Base-by-base conservation (phyloP, 1,284 basidiomycete genomes). In the Trichosporon ovoides region DNA sequence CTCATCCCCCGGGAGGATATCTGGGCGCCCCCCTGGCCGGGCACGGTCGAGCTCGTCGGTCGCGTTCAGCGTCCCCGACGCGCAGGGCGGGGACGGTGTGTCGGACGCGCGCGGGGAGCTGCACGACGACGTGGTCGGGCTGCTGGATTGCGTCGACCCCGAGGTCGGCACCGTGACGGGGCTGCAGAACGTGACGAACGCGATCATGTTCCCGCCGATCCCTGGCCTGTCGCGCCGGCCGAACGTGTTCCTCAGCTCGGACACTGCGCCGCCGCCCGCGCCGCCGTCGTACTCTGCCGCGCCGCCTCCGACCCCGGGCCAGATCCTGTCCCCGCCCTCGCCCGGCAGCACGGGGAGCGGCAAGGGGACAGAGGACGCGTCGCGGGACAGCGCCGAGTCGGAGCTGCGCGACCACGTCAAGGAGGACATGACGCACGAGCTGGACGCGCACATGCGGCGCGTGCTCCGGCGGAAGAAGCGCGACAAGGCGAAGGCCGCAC, bases 401-500 rank as follows among this genome's bases (percentile, higher is more conserved):
- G 53, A 62, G 52, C 20, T 53, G 13, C 3, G 20, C 1, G 37
- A 20, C 24, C 40, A 56, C 7, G 56, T 35, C 14, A 36, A 52
- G 11, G 56, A 61, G 14, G 59, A 65, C 37, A 54, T 54, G 20
- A 46, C 57, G 48, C 62, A 71, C 56, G 61, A 69, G 40, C 63
- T 74, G 7, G 73, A 76, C 52, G 54, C 82, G 36, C 90, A 93
- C 78, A 87, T 95, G 20, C 84, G 87, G 56, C 83, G 89, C 64
- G 83, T 91, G 3, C 80, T 95, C 14, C 53, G 50, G 36, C 52
- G 55, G 7, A 34, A 58, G 34, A 81, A 81, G 22, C 84, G 85
- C 61, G 83, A 85, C 31, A 86, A 83, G 71, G 77, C 84, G 51
- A 81, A 82, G 55, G 80, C 86, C 11, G 84, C 82, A 0, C 75